Evolutionary conservation across 2,329 filamentous ascomycete species (phyloP), one percentile per base, ranked within the genome.

Genomic region (Domatiomyces globalis): DNA sequence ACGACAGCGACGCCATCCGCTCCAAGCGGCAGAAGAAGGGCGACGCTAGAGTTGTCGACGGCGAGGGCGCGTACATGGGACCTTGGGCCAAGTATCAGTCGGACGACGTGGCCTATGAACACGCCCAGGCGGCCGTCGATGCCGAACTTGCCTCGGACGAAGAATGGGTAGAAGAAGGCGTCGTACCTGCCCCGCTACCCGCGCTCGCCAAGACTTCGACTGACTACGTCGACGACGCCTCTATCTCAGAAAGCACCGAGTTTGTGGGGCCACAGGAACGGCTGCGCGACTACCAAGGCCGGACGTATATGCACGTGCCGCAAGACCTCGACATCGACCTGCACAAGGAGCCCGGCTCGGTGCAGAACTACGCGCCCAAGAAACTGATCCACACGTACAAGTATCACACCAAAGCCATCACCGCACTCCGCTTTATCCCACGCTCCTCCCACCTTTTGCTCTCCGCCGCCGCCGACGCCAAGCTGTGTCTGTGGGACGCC

Each of bases 271-370:
- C 77, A 43, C 75, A 85, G 63, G 74, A 92, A 69, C 33, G 33
- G 33, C 33, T 39, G 12, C 84, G 82, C 72, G 92, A 98, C 67
- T 98, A 98, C 71, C 85, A 94, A 66, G 92, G 92, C 46, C 77
- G 92, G 58, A 94, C 90, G 33, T 98, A 95, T 66, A 95, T 98
- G 90, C 92, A 98, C 69, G 77, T 96, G 45, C 92, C 92, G 2
- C 88, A 87, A 66, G 89, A 95, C 65, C 71, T 95, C 69, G 86
- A 87, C 63, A 74, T 95, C 65, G 85, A 94, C 65, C 73, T 98
- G 61, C 78, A 76, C 57, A 94, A 92, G 69, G 87, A 94, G 54
- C 67, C 75, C 45, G 86, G 85, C 61, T 88, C 83, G 63, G 69
- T 79, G 64, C 89, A 89, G 64, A 96, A 95, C 67, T 98, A 81